phyloP scores from a whole-genome alignment of 768 basidiomycete species.

The Clathrus columnatus region DNA sequence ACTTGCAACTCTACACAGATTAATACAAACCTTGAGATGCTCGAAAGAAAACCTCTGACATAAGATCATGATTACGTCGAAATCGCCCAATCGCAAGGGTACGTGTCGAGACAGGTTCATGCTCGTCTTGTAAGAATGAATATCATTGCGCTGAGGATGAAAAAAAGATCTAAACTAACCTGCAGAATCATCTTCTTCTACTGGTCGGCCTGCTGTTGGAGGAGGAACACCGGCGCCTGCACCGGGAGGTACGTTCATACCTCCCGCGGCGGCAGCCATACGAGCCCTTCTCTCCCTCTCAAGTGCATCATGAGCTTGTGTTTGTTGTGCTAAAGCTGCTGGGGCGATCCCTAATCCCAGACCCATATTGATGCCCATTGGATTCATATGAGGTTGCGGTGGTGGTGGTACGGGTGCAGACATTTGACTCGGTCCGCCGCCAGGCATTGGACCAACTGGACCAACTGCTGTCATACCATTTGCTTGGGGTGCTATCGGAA shows the following conservation, averaged over 20 bases:
- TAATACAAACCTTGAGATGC: slow-evolving; percentile 56
- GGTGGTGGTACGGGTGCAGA: slow-evolving; percentile 20
- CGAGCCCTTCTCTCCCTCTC: slow-evolving; percentile 43
- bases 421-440: slow-evolving; percentile 19
- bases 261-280: not conserved
- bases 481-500: slow-evolving; percentile 23
- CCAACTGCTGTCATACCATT: slow-evolving; percentile 12
- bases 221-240: not conserved
- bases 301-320: slow-evolving; percentile 59
- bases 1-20: too few species aligned
- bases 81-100: slow-evolving; percentile 66
- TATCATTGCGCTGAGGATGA: not conserved
- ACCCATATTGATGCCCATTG: slow-evolving; percentile 22
- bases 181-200: slow-evolving; percentile 58
- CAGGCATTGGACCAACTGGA: not conserved
- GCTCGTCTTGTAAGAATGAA: slow-evolving; percentile 37
- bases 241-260: slow-evolving; percentile 20
- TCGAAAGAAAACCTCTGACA: slow-evolving; percentile 72
- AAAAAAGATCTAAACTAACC: slow-evolving; percentile 28
- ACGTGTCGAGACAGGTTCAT: slow-evolving; percentile 63
- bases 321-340: slow-evolving; percentile 67
- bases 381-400: slow-evolving; percentile 13
- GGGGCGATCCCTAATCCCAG: slow-evolving; percentile 26
- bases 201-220: slow-evolving; percentile 2
- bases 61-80: slow-evolving; percentile 72